A percentile compares a stretch with the other conserved stretches of the same genome.
These are phyloP conservation scores for Leptographium wingfieldii DNA, from an alignment of 2,329 filamentous ascomycete genomes.

Conservation along the genomic window DNA sequence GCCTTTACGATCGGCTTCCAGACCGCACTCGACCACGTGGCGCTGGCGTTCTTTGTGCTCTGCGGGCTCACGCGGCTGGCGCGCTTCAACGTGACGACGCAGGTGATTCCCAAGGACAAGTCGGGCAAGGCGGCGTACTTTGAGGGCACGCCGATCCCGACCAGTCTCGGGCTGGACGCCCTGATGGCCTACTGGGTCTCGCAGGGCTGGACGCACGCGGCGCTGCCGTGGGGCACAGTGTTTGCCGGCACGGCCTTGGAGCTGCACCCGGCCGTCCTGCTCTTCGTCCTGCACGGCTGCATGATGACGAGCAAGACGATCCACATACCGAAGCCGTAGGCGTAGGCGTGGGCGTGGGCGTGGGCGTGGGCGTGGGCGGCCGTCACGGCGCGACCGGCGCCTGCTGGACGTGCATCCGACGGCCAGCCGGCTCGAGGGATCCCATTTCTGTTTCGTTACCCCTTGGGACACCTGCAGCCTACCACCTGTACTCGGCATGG, in stretches of 20 bases:
- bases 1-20: conserved; percentile 85
- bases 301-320: conserved; percentile 93
- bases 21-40: conserved; percentile 68
- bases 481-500: background rate
- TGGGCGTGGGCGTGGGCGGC: background rate
- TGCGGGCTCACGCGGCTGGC: conserved; percentile 88
- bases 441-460: background rate
- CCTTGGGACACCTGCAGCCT: background rate
- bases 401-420: too few species aligned
- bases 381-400: too few species aligned
- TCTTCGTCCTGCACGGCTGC: conserved; percentile 84
- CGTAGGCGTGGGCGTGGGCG: background rate
- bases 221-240: conserved; percentile 64
- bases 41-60: conserved; percentile 79
- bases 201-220: conserved; percentile 64
- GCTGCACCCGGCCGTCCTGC: conserved; percentile 66
- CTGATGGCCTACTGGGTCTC: conserved; percentile 85
- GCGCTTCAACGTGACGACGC: conserved; percentile 93
- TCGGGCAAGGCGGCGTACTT: conserved; percentile 90
- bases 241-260: conserved; percentile 57
- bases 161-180: conserved; percentile 65
- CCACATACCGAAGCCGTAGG: conserved; percentile 76
- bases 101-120: conserved; percentile 79
- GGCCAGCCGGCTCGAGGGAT: background rate
- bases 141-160: conserved; percentile 93